Base-by-base conservation (phyloP, 345 rosid genomes). In the Syzygium oleosum region DNA sequence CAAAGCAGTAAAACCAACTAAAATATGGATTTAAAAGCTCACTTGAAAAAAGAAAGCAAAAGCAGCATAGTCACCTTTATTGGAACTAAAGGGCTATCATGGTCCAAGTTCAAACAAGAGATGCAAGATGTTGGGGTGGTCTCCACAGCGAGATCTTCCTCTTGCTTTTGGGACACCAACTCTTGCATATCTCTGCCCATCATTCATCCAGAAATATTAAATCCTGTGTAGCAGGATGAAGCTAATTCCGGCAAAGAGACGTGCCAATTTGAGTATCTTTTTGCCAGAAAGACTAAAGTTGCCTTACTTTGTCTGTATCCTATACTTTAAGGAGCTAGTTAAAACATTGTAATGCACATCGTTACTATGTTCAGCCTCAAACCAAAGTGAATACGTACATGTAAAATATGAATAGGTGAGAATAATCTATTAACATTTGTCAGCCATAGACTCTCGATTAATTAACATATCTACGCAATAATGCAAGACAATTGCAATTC, bases 121-220 rank as follows among this genome's bases (percentile, higher is more conserved):
- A 86, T 88, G 87, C 92, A 89, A 84, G 94, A 88, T 86, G 53
- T 89, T 77, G 94, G 94, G 41, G 93, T 90, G 55, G 90, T 88
- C 86, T 88, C 84, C 34, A 87, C 51, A 58, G 88, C 88, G 55
- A 88, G 87, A 88, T 91, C 93, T 83, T 90, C 95, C 85, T 91
- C 94, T 49, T 87, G 89, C 89, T 90, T 95, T 92, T 91, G 92
- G 88, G 93, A 91, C 22, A 85, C 63, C 79, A 92, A 85, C 59
- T 89, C 91, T 89, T 93, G 90, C 86, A 96, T 31, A 34, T 90
- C 89, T 87, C 98, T 94, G 86, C 85, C 38, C 80, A 73, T 34
- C 49, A 10, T 73, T 16, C 1, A 84, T 52, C 27, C 61, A 2
- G 8, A 52, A 29, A 38, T 34, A 73, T 73, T 7, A 73, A 38